These are phyloP conservation scores for Drechslera avenae DNA, from an alignment of 2,329 filamentous ascomycete genomes.

Conservation along the genomic window DNA sequence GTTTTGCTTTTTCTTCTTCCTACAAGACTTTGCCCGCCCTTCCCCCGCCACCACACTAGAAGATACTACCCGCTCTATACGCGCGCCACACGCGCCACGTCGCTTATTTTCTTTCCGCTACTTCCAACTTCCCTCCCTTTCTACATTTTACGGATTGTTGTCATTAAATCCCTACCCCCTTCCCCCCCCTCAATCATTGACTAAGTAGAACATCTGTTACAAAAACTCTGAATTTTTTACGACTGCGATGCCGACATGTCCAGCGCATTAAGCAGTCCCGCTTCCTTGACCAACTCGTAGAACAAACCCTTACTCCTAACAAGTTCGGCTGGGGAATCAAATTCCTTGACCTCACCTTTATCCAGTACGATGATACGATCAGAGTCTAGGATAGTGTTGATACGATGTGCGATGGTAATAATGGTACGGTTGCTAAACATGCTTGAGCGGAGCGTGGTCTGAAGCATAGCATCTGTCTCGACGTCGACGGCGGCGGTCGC, in stretches of 20 bases:
- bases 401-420: slow-evolving; percentile 96
- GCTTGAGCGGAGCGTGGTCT: slow-evolving; percentile 65
- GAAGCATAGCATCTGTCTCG: slow-evolving; percentile 69
- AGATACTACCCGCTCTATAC: too few species aligned
- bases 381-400: slow-evolving; percentile 91
- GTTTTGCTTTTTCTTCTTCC: too few species aligned
- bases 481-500: slow-evolving; percentile 81
- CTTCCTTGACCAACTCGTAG: slow-evolving; percentile 88
- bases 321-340: slow-evolving; percentile 81
- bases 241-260: slow-evolving; percentile 11
- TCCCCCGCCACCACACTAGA: too few species aligned
- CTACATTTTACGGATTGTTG: too few species aligned
- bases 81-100: too few species aligned
- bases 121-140: too few species aligned
- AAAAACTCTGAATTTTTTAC: too few species aligned
- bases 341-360: slow-evolving; percentile 87
- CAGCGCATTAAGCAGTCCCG: slow-evolving; percentile 65
- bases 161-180: too few species aligned
- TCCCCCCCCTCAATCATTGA: too few species aligned
- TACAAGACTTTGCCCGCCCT: too few species aligned
- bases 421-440: slow-evolving; percentile 91
- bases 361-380: slow-evolving; percentile 95
- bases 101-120: too few species aligned
- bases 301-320: slow-evolving; percentile 79
- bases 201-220: too few species aligned